A percentile compares a stretch with the other conserved stretches of the same genome.
Evolutionary conservation across 2,329 filamentous ascomycete species (phyloP).

Genomic region (Rutstroemia sp.): DNA sequence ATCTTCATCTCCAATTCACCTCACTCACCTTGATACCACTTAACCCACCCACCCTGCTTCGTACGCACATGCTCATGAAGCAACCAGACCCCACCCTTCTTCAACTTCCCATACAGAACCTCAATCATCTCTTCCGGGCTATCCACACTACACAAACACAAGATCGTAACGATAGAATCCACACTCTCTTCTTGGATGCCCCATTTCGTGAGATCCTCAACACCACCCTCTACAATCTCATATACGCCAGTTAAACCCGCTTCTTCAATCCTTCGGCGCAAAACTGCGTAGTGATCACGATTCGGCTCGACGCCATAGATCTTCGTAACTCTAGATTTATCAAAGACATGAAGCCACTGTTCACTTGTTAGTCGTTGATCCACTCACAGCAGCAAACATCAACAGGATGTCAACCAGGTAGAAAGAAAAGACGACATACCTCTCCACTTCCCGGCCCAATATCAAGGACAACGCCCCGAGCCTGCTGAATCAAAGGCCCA

Average conservation of each 20-base stretch:
- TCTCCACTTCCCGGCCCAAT: slow-evolving; percentile 54
- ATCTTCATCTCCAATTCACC: background rate
- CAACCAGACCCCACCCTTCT: slow-evolving; percentile 24
- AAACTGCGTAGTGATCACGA: slow-evolving; percentile 38
- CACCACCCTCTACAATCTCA: slow-evolving; percentile 54
- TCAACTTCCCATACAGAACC: slow-evolving; percentile 22
- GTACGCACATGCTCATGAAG: slow-evolving; percentile 26
- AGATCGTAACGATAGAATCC: slow-evolving; percentile 24
- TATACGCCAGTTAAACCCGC: slow-evolving; percentile 51
- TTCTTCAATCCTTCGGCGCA: slow-evolving; percentile 40
- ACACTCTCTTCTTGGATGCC: slow-evolving; percentile 38
- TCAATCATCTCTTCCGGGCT: slow-evolving; percentile 21
- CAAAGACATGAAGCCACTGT: slow-evolving; percentile 7
- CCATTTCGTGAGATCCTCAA: slow-evolving; percentile 43
- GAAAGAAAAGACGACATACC: slow-evolving; percentile 42
- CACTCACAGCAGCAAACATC: slow-evolving; percentile 31
- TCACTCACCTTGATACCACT: slow-evolving; percentile 24
- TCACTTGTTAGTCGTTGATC: slow-evolving; percentile 42
- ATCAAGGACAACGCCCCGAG: slow-evolving; percentile 35
- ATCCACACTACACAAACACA: slow-evolving; percentile 24
- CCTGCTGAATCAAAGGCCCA: slow-evolving; percentile 32
- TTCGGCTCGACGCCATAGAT: slow-evolving; percentile 63
- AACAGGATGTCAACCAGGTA: background rate
- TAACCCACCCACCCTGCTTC: slow-evolving; percentile 15
- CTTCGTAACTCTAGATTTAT: slow-evolving; percentile 25